phyloP scores from a whole-genome alignment of 2,329 filamentous ascomycete species.

The Alternaria brassicicola region DNA sequence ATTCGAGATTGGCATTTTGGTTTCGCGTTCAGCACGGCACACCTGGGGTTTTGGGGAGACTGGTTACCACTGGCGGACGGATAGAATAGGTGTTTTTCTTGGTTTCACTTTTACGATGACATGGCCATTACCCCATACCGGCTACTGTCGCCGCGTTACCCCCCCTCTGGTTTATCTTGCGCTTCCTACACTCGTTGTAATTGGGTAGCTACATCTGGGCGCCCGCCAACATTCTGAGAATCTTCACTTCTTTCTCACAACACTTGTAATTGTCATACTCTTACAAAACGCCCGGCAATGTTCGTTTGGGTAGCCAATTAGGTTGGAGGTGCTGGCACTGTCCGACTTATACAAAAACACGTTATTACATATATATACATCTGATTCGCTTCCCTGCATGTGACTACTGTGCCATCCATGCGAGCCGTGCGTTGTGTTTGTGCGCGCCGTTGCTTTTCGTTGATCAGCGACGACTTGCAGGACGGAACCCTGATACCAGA shows the following conservation, averaged over 20 bases:
- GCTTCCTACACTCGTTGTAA: conserved; percentile 51
- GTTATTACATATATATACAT: conserved; percentile 13
- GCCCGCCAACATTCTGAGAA: conserved; percentile 39
- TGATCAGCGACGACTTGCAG: conserved; percentile 2
- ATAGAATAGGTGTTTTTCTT: conserved; percentile 39
- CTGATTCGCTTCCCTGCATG: conserved; percentile 3
- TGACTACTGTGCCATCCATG: neutral
- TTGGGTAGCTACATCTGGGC: conserved; percentile 26
- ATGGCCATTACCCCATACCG: conserved; percentile 34
- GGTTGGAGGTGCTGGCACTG: conserved; percentile 44
- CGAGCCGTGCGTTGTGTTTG: conserved; percentile 3
- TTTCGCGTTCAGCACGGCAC: conserved; percentile 33
- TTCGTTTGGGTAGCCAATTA: conserved; percentile 21
- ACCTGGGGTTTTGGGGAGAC: conserved; percentile 28
- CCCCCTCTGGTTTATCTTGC: conserved; percentile 28
- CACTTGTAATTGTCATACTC: conserved; percentile 30
- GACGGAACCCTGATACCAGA: conserved; percentile 5
- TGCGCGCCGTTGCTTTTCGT: neutral
- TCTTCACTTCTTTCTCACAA: conserved; percentile 36
- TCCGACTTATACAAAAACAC: conserved; percentile 30
- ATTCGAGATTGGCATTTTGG: conserved; percentile 28
- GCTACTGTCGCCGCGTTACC: conserved; percentile 40
- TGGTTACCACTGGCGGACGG: conserved; percentile 21
- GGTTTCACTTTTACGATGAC: conserved; percentile 38
- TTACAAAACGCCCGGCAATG: conserved; percentile 28